A percentile compares a stretch with the other conserved stretches of the same genome.
Conservation (phyloP, 2,329 filamentous ascomycete species). For the Ascochyta koolunga region DNA sequence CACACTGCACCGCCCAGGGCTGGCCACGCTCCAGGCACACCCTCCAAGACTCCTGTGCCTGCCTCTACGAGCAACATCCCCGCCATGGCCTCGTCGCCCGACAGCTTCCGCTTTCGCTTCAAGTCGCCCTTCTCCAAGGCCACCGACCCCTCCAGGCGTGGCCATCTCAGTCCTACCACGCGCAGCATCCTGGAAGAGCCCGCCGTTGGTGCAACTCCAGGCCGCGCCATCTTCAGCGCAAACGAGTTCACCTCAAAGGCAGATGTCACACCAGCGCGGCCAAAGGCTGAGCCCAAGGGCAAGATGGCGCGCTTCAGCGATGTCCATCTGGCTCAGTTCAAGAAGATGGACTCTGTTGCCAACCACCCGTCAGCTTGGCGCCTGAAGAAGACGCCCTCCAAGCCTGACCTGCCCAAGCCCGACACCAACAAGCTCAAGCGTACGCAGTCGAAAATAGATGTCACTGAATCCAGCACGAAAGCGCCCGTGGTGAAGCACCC, state of each 20-base stretch:
- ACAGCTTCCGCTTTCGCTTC: conserved; percentile 69
- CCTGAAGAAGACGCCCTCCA: conserved; percentile 52
- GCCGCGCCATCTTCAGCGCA: conserved; percentile 40
- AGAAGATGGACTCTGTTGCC: conserved; percentile 97
- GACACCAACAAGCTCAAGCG: conserved; percentile 57
- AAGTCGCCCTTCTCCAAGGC: conserved; percentile 60
- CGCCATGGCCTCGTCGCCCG: conserved; percentile 56
- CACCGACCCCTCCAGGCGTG: conserved; percentile 71
- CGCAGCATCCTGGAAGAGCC: conserved; percentile 69
- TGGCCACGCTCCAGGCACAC: conserved; percentile 63
- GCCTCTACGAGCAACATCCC: conserved; percentile 25
- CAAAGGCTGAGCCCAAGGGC: conserved; percentile 80
- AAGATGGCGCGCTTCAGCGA: conserved; percentile 82
- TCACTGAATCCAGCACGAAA: conserved; percentile 61
- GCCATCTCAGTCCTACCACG: conserved; percentile 64
- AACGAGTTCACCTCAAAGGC: conserved; percentile 44
- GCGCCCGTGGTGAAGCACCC: conserved; percentile 56
- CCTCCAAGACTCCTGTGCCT: conserved; percentile 60
- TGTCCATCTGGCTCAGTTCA: conserved; percentile 85
- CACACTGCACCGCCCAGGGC: conserved; percentile 56
- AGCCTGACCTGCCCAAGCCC: conserved; percentile 56
- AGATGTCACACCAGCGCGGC: conserved; percentile 61
- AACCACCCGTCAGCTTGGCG: conserved; percentile 82
- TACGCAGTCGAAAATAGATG: conserved; percentile 63
- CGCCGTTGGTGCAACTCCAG: conserved; percentile 62